phyloP scores from a whole-genome alignment of 139 green algal species.

The Edaphochlamys debaryana region DNA sequence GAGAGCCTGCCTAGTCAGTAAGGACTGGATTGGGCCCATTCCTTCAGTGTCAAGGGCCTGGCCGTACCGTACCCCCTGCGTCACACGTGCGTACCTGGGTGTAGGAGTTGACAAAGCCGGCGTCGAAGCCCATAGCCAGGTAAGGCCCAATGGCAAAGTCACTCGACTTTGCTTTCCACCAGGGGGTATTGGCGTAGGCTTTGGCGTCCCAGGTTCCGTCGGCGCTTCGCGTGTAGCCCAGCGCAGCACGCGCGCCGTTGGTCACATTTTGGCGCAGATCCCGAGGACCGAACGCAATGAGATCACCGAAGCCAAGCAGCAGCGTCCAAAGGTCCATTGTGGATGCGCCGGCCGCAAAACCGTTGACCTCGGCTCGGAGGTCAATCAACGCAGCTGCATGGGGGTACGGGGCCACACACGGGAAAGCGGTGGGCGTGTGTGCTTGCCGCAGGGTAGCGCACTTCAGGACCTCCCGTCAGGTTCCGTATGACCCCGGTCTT shows the following conservation, averaged over 20 bases:
- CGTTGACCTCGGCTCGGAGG: background rate
- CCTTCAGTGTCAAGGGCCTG: too few species aligned
- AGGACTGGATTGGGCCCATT: too few species aligned
- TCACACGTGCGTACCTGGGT: too few species aligned
- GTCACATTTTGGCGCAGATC: background rate
- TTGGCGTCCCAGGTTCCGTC: background rate
- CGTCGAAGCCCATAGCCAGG: background rate
- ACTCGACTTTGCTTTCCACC: background rate
- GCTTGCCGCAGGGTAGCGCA: too few species aligned
- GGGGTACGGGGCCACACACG: too few species aligned
- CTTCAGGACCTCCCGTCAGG: too few species aligned
- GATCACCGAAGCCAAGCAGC: background rate
- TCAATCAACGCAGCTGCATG: background rate
- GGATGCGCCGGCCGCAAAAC: background rate
- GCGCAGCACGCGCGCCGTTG: background rate
- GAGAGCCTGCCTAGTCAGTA: too few species aligned
- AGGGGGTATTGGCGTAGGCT: background rate
- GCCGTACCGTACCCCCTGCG: too few species aligned
- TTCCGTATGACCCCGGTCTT: too few species aligned
- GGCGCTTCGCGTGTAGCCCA: background rate
- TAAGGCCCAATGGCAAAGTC: background rate
- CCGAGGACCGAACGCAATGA: background rate
- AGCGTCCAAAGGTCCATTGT: background rate
- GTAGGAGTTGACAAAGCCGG: background rate
- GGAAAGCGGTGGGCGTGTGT: too few species aligned